Conservation (phyloP, 1,284 basidiomycete genomes). For the Fomitiporia mediterranea region DNA sequence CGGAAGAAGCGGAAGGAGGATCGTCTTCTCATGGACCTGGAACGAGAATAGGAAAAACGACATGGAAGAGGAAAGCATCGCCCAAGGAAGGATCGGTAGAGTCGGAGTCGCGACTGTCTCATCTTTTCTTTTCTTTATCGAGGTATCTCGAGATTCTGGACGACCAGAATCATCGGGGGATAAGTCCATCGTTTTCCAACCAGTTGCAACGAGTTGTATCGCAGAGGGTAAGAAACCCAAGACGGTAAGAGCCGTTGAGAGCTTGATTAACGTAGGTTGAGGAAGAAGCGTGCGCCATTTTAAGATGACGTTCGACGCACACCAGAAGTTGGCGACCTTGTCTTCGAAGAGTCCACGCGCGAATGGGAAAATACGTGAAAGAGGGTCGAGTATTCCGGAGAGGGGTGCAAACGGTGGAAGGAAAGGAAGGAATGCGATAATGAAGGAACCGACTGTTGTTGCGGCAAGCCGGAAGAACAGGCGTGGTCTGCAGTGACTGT, state of each 20-base stretch:
- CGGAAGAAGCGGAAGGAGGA: conserved; percentile 84
- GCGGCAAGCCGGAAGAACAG: conserved; percentile 68
- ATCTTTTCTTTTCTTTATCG: conserved; percentile 17
- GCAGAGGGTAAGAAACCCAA: conserved; percentile 63
- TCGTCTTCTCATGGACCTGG: conserved; percentile 93
- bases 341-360: conserved; percentile 90
- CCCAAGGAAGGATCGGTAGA: conserved; percentile 62
- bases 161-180: conserved; percentile 7
- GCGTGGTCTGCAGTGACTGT: conserved; percentile 37
- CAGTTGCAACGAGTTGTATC: conserved; percentile 46
- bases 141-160: conserved; percentile 9
- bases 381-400: conserved; percentile 52
- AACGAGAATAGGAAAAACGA: conserved; percentile 96
- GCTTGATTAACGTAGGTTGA: conserved; percentile 46
- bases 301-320: conserved; percentile 81
- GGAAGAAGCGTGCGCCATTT: conserved; percentile 69
- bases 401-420: conserved; percentile 54
- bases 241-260: conserved; percentile 56
- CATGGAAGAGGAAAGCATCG: conserved; percentile 68
- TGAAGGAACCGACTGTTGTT: conserved; percentile 56
- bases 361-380: conserved; percentile 87
- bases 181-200: conserved; percentile 23
- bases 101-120: conserved; percentile 40
- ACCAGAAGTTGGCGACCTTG: conserved; percentile 97
- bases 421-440: conserved; percentile 73